These are phyloP conservation scores for Macrophomina tecta DNA, from an alignment of 2,329 filamentous ascomycete genomes.

Conservation along the genomic window DNA sequence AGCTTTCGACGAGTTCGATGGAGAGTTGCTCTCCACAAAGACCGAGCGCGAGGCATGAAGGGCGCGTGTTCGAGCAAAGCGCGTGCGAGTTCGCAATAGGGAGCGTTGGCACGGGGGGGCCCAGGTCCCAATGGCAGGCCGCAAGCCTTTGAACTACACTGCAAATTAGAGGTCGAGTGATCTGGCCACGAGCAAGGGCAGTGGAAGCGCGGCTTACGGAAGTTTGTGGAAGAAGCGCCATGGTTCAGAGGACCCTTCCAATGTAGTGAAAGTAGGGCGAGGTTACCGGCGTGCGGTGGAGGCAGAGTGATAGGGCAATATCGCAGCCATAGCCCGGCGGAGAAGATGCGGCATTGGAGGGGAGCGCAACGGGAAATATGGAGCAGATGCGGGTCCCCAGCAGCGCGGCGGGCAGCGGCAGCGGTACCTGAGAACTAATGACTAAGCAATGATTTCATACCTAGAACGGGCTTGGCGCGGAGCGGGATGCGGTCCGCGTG, in stretches of 20 bases:
- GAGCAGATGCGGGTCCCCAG: constrained; percentile 22
- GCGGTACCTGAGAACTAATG: background rate
- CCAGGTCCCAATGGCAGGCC: constrained; percentile 39
- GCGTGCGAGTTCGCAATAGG: background rate
- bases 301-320: background rate
- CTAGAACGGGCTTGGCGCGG: constrained; percentile 20
- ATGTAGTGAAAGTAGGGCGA: background rate
- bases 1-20: constrained; percentile 33
- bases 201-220: constrained; percentile 27
- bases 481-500: background rate
- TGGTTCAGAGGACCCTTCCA: constrained; percentile 2
- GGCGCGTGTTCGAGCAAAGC: constrained; percentile 2
- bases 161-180: constrained; percentile 22
- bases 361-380: constrained; percentile 10
- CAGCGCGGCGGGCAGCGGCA: constrained; percentile 7
- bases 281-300: constrained; percentile 23
- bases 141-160: constrained; percentile 35
- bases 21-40: background rate
- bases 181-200: constrained; percentile 17
- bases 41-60: constrained; percentile 8
- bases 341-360: constrained; percentile 14
- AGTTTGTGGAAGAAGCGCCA: constrained; percentile 29
- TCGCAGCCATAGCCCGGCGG: constrained; percentile 19
- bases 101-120: constrained; percentile 2
- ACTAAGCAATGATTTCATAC: constrained; percentile 26